Conservation (phyloP, 140 eudicot species). For the Oenanthe javanica region DNA sequence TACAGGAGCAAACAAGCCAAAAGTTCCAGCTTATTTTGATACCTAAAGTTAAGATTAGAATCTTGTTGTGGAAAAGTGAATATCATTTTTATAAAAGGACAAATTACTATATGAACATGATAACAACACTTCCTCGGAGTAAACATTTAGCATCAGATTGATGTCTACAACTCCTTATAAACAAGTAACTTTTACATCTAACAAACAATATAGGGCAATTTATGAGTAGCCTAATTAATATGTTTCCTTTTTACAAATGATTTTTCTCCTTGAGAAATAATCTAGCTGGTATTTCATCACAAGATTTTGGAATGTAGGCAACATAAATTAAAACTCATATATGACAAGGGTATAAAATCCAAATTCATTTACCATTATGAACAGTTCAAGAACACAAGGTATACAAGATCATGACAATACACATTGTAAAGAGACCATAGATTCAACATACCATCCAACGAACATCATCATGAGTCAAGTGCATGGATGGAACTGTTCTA, state of each 20-base stretch:
- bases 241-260: neutral
- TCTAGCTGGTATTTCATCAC: neutral
- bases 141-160: neutral
- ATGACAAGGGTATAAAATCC: neutral
- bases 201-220: neutral
- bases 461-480: constrained; percentile 71
- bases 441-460: constrained; percentile 72
- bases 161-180: neutral
- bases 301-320: neutral
- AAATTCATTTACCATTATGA: neutral
- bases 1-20: neutral
- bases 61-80: neutral
- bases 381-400: neutral
- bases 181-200: neutral
- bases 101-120: neutral
- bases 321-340: neutral
- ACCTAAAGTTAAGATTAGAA: neutral
- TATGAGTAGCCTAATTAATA: neutral
- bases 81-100: neutral
- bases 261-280: neutral
- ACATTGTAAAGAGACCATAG: constrained; percentile 5
- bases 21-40: neutral
- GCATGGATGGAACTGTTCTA: constrained; percentile 89
- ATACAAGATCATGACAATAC: neutral
- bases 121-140: neutral